Base-by-base conservation (phyloP, 106 monocot genomes). In the Cymbidium sinense region DNA sequence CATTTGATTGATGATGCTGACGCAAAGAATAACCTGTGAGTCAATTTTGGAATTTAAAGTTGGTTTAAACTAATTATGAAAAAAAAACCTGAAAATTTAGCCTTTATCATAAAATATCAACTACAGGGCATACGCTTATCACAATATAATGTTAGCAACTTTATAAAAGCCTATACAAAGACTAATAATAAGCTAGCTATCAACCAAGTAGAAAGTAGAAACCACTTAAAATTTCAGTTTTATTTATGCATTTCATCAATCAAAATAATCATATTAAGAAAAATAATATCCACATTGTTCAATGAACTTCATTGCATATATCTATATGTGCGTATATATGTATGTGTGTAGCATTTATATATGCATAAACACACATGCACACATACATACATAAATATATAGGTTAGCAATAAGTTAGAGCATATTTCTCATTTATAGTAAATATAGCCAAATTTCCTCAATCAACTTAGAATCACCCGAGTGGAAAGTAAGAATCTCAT, bases 21-120 rank as follows among this genome's bases (percentile, higher is more conserved):
- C 92, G 88, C n/a, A 98, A 77, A 58, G 94, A 84, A 52, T 98
- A 98, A 50, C 94, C 96, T 96, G 82, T 12, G 78, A 23, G 17
- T 70, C 18, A 39, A 69, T 34, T 51, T 12, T 72, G 13, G 15
- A 43, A 52, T 70, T 54, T 30, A 50, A 74, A 37, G 50, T n/a
- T 69, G 10, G 21, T 50, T 10, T 52, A 37, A 20, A 15, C 12
- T 23, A 62, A 33, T 31, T 47, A 47, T 11, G 2, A 47, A 67
- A 67, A 67, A 67, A 2, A 67, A 67, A n/a, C 20, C 33, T 34
- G 5, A 18, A 70, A 79, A 23, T n/a, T 30, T 50, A 27, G 19
- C 19, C 8, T 7, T 69, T 43, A 30, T 69, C 43, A 67, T 27
- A 70, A 31, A 50, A 34, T 21, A 52, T 35, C 31, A 43, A 79